A percentile compares a stretch with the other conserved stretches of the same genome.
Conservation (phyloP, 805 yeast genomes). For the Cyberlindnera americana region DNA sequence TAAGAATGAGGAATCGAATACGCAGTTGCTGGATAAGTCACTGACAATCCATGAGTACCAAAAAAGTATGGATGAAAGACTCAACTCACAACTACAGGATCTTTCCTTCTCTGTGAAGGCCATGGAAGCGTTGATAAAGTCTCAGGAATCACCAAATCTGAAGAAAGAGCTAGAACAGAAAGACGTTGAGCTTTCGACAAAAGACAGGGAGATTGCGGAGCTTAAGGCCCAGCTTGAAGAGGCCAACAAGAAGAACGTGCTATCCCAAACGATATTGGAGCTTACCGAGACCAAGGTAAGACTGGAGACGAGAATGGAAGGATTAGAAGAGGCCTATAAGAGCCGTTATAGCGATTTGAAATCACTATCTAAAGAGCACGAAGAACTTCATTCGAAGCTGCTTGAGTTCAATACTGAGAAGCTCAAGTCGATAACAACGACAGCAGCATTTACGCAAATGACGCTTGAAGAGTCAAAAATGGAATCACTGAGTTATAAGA, state of each 20-base stretch:
- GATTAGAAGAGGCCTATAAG: constrained; percentile 25
- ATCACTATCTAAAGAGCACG: constrained; percentile 28
- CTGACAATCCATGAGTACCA: too few relatives aligned
- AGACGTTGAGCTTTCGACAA: constrained; percentile 14
- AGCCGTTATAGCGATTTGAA: constrained; percentile 28
- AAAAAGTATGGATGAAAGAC: neutral
- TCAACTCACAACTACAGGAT: neutral
- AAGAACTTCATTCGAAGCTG: constrained; percentile 24
- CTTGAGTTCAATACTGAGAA: constrained; percentile 28
- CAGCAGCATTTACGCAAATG: constrained; percentile 17
- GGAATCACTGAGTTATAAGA: constrained; percentile 5
- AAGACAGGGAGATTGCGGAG: constrained; percentile 18
- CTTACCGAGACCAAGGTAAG: constrained; percentile 18
- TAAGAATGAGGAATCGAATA: too few relatives aligned
- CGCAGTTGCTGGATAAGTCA: too few relatives aligned
- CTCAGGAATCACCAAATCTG: neutral
- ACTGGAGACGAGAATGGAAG: constrained; percentile 22
- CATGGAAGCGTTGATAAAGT: too few relatives aligned
- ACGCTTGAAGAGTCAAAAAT: constrained; percentile 4
- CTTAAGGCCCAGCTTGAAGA: constrained; percentile 16
- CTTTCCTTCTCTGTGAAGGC: neutral
- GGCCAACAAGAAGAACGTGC: neutral
- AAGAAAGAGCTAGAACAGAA: constrained; percentile 2
- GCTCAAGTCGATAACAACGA: constrained; percentile 26
- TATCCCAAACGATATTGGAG: constrained; percentile 9